Evolutionary conservation across 2,329 filamentous ascomycete species (phyloP).

Genomic region (Sporothrix variecibatus): DNA sequence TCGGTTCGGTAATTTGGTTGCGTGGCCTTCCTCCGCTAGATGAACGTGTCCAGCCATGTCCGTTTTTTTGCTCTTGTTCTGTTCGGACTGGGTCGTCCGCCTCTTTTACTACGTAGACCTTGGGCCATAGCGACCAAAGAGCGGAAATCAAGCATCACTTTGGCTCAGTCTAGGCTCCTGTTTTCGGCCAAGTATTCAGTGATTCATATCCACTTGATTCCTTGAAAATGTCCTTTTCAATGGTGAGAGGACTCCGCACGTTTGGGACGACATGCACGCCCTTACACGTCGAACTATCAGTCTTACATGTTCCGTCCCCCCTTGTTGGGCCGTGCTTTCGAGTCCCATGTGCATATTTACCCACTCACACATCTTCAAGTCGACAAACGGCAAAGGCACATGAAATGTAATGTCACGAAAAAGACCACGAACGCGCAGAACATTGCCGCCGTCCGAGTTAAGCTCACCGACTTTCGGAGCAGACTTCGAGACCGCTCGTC

Average conservation of each 20-base stretch:
- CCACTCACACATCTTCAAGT: not conserved
- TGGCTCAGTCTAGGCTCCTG: not conserved
- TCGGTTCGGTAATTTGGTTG: not conserved
- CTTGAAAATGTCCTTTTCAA: not conserved
- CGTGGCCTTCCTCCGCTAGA: not conserved
- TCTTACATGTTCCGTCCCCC: not conserved
- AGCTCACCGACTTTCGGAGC: slow-evolving; percentile 5
- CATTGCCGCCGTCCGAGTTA: not conserved
- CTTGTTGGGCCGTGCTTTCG: too few species aligned
- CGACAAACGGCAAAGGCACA: not conserved
- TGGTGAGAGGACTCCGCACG: not conserved
- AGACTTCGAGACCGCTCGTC: not conserved
- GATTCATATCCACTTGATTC: not conserved
- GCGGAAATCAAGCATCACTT: not conserved
- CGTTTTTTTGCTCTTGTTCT: not conserved
- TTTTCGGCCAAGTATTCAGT: not conserved
- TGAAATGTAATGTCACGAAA: not conserved
- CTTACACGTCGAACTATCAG: not conserved
- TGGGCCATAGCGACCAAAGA: not conserved
- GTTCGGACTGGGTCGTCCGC: not conserved
- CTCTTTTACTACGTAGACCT: not conserved
- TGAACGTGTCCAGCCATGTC: not conserved
- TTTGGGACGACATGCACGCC: not conserved
- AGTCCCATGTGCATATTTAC: not conserved
- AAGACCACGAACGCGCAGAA: not conserved